These are phyloP conservation scores for Paramecium primaurelia DNA, from an alignment of 73 alveolate genomes.

Conservation along the genomic window DNA sequence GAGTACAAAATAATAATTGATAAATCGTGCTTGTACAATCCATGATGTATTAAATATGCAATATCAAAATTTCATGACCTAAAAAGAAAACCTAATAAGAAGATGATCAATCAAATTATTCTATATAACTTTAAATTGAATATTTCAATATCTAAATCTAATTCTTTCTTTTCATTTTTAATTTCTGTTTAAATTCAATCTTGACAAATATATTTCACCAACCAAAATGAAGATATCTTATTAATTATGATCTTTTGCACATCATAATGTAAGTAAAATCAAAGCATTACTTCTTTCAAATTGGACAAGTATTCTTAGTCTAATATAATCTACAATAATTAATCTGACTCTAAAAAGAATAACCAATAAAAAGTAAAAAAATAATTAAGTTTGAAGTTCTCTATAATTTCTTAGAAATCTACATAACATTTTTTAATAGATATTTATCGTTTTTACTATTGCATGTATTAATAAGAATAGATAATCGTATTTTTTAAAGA, in stretches of 20 bases:
- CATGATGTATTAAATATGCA: slow-evolving; percentile 3
- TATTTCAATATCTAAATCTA: not conserved
- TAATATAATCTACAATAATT: not conserved
- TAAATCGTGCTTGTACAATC: not conserved
- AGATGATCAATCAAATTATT: slow-evolving; percentile 9
- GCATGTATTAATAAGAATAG: too few relatives aligned
- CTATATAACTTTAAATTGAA: not conserved
- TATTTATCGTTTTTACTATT: not conserved
- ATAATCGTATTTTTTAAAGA: too few relatives aligned
- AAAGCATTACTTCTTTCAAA: not conserved
- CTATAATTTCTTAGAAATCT: not conserved
- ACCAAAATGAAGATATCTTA: not conserved
- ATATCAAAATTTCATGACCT: slow-evolving; percentile 8
- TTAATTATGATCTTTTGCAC: not conserved
- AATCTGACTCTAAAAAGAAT: not conserved
- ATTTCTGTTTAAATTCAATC: not conserved
- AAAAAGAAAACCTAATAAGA: not conserved
- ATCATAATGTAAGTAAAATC: not conserved
- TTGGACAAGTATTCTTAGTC: not conserved
- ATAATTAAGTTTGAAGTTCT: not conserved
- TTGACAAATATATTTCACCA: not conserved
- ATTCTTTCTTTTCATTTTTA: not conserved
- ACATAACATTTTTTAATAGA: not conserved
- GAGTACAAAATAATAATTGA: not conserved
- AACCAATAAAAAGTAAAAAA: not conserved